Conservation (phyloP, 768 basidiomycete species). For the Suillus subalutaceus region DNA sequence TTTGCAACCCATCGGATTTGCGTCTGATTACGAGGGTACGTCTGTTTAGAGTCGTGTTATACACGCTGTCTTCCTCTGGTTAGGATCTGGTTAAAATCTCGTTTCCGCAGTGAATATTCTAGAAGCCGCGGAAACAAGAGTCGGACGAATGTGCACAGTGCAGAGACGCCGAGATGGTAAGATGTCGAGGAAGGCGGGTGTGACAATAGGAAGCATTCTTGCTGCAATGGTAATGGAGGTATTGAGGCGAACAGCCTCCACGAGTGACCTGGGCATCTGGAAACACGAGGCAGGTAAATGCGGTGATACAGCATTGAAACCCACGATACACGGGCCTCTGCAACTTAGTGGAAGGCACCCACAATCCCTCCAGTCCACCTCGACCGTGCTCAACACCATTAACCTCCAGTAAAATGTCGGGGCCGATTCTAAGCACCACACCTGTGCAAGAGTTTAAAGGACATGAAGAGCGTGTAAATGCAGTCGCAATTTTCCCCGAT, state of each 20-base stretch:
- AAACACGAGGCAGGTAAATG: background rate
- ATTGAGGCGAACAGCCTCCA: background rate
- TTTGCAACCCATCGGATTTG: too few relatives aligned
- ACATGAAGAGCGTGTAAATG: background rate
- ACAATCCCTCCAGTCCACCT: background rate
- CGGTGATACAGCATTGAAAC: background rate
- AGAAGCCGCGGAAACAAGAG: background rate
- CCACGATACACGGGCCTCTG: background rate
- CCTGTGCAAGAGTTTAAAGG: background rate
- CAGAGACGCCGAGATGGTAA: background rate
- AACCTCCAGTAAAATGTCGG: background rate
- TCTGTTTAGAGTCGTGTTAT: too few relatives aligned
- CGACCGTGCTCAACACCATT: background rate
- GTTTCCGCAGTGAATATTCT: too few relatives aligned
- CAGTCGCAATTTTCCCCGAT: background rate
- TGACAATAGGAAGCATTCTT: background rate
- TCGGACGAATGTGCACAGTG: background rate
- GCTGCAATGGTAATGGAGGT: background rate
- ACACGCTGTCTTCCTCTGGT: too few relatives aligned
- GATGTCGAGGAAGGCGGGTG: background rate
- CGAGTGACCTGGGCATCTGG: background rate
- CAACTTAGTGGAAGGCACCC: background rate
- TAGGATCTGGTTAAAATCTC: too few relatives aligned
- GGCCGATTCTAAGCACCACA: background rate
- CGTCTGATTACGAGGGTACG: too few relatives aligned